Base-by-base conservation (phyloP, 331 rosid species). In the Acacia pycnantha region DNA sequence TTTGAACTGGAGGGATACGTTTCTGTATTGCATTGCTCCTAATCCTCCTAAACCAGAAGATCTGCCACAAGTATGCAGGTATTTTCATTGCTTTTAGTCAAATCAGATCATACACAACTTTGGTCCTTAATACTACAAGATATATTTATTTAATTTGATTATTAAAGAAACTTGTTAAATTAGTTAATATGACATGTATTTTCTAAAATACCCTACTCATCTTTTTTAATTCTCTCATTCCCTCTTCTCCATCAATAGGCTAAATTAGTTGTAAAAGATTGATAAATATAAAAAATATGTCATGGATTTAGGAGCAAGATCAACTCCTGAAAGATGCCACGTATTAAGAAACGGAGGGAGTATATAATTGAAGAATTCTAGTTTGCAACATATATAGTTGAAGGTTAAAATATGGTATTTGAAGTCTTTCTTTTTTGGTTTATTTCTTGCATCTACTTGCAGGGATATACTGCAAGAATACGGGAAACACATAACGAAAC, bases 1-100 rank as follows among this genome's bases (percentile, higher is more conserved):
- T 21, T 19, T 86, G 33, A 47, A 53, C 76, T 92, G 97, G 94
- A 92, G 88, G 68, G 91, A 90, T 21, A 73, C 90, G 4, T 73
- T 91, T 78, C 0, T 21, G 1, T 72, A 75, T 29, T 7, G 15
- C 0, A 4, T 86, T 76, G 81, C 79, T 53, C 91, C 96, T 58
- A 19, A 64, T 46, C 73, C 87, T 51, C 91, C 92, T 12, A 77
- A 77, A 9, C 87, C 73, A 2, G 86, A 90, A 73, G 91, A 86
- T 6, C 50, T 91, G 51, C 93, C 93, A 4, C 73, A 27, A 14
- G 74, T 83, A 18, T 87, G 83, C 86, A 84, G 94, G 92, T 86
- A 77, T 2, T 46, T 11, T 24, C 33, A 11, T 24, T 59, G 15
- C 33, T 59, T 59, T 24, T 59, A 59, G 66, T 14, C 33, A 59